Evolutionary conservation across 805 yeast species (phyloP).

Genomic region (Yarrowia hollandica): DNA sequence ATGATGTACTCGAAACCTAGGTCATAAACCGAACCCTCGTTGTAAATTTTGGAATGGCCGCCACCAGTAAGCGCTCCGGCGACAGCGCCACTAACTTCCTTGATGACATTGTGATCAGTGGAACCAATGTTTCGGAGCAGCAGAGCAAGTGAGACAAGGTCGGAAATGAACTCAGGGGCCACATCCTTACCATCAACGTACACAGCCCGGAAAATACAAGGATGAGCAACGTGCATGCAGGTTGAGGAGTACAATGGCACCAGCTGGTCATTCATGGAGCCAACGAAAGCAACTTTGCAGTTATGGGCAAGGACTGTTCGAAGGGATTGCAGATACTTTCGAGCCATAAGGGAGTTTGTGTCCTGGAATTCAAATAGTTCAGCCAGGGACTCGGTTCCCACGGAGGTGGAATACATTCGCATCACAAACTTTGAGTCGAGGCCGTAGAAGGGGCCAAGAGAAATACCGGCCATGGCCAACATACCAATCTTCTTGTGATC

Average conservation of each 20-base stretch:
- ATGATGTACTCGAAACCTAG: conserved; percentile 72
- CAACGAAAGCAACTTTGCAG: conserved; percentile 77
- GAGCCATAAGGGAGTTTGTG: conserved; percentile 68
- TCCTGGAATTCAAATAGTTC: conserved; percentile 89
- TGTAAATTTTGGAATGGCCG: conserved; percentile 89
- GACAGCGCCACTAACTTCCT: conserved; percentile 73
- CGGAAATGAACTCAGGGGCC: conserved; percentile 75
- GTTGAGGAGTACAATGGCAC: conserved; percentile 90
- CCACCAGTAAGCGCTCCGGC: conserved; percentile 94
- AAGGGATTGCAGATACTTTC: conserved; percentile 66
- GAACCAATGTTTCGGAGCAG: conserved; percentile 72
- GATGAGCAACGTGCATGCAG: conserved; percentile 81
- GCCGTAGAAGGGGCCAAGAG: conserved; percentile 92
- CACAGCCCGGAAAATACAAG: conserved; percentile 84
- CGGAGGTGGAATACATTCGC: conserved; percentile 77
- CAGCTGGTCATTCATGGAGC: conserved; percentile 89
- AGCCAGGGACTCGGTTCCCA: conserved; percentile 81
- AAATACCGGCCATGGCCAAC: conserved; percentile 93
- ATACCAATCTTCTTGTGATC: conserved; percentile 58
- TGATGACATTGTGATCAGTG: conserved; percentile 81
- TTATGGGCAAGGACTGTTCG: conserved; percentile 64
- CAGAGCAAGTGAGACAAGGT: conserved; percentile 71
- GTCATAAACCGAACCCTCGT: conserved; percentile 80
- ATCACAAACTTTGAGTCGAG: conserved; percentile 79
- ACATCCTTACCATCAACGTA: conserved; percentile 80